These are phyloP conservation scores for Fraxinus sp. DNA, from an alignment of 305 asterid species.

Conservation along the genomic window DNA sequence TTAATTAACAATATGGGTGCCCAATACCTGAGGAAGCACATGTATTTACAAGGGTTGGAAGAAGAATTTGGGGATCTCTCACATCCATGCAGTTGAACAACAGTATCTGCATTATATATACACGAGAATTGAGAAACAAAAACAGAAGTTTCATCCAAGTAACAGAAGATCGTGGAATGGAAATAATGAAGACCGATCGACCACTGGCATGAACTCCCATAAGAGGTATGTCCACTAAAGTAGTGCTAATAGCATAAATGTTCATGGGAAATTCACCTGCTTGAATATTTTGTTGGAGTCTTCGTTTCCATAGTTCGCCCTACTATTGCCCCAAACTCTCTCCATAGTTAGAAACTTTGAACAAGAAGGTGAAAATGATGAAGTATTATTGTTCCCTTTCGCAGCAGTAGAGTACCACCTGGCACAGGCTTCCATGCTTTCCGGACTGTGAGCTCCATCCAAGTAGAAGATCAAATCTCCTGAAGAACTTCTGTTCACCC, in stretches of 20 bases:
- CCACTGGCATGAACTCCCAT: neutral
- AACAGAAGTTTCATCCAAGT: conserved; percentile 3
- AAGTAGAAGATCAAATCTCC: conserved; percentile 73
- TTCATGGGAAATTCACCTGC: conserved; percentile 45
- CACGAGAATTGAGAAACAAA: conserved; percentile 16
- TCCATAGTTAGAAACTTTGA: conserved; percentile 27
- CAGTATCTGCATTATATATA: conserved; percentile 57
- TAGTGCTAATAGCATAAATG: neutral
- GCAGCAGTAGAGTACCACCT: conserved; percentile 73
- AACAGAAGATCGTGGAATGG: neutral
- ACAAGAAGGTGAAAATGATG: conserved; percentile 27
- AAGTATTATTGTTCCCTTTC: conserved; percentile 36
- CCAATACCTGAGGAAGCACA: conserved; percentile 72
- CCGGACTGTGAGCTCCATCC: conserved; percentile 98
- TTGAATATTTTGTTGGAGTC: conserved; percentile 45
- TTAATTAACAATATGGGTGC: neutral
- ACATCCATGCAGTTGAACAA: conserved; percentile 92
- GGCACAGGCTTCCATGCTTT: conserved; percentile 93
- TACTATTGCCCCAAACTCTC: conserved; percentile 38
- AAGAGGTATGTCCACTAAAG: conserved; percentile 1
- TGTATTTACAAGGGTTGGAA: conserved; percentile 64
- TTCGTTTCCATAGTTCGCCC: conserved; percentile 25
- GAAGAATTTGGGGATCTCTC: conserved; percentile 80
- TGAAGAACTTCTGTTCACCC: conserved; percentile 30
- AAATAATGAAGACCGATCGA: neutral